Conservation (phyloP, 352 stramenopile species). For the Pilasporangium apinafurcum region DNA sequence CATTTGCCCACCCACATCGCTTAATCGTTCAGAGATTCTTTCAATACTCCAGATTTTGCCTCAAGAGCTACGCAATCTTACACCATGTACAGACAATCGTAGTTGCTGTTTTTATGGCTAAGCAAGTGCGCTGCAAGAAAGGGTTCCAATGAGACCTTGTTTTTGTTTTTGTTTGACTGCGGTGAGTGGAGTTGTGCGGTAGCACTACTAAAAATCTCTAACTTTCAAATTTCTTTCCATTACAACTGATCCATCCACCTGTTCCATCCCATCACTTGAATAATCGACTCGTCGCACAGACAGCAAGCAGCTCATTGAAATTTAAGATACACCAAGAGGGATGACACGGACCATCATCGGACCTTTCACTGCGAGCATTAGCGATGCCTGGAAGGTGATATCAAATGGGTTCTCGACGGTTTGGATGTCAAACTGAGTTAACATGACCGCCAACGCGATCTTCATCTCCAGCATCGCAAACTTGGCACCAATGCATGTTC, state of each 20-base stretch:
- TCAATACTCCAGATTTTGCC: slow-evolving; percentile 13
- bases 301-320: too few relatives aligned
- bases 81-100: slow-evolving; percentile 23
- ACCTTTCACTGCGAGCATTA: slow-evolving; percentile 19
- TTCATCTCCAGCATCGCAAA: slow-evolving; percentile 39
- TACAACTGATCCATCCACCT: too few relatives aligned
- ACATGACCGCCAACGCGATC: slow-evolving; percentile 20
- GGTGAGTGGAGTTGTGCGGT: too few relatives aligned
- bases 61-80: slow-evolving; percentile 3
- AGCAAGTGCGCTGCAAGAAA: too few relatives aligned
- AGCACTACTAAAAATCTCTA: too few relatives aligned
- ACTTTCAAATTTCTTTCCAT: too few relatives aligned
- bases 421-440: slow-evolving; percentile 24
- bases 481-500: slow-evolving; percentile 36
- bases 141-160: too few relatives aligned
- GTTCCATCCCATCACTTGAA: too few relatives aligned
- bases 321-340: too few relatives aligned
- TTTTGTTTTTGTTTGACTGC: too few relatives aligned
- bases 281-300: too few relatives aligned
- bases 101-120: slow-evolving; percentile 49
- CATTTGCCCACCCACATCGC: slow-evolving; percentile 19
- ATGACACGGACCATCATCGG: too few relatives aligned
- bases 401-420: slow-evolving; percentile 11
- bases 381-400: slow-evolving; percentile 16
- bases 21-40: slow-evolving; percentile 13